These are phyloP conservation scores for Fusarium sp. DNA, from an alignment of 2,329 filamentous ascomycete genomes.

Conservation along the genomic window DNA sequence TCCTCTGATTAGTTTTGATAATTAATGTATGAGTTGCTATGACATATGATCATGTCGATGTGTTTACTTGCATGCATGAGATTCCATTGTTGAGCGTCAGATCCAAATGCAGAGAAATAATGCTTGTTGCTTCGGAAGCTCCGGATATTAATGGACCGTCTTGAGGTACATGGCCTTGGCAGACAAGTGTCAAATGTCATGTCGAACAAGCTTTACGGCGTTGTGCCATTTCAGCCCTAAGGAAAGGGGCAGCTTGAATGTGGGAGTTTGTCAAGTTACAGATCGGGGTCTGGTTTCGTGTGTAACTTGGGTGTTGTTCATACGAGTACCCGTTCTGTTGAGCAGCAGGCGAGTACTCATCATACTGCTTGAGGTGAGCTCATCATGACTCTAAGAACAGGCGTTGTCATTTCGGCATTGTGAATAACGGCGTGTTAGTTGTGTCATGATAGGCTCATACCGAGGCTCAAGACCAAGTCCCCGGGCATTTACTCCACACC, in stretches of 20 bases:
- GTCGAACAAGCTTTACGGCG: constrained; percentile 30
- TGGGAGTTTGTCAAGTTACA: neutral
- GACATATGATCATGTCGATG: neutral
- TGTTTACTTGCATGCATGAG: neutral
- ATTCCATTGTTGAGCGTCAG: neutral
- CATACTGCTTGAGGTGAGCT: neutral
- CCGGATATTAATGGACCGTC: constrained; percentile 16
- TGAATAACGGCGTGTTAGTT: neutral
- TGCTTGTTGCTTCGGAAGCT: constrained; percentile 17
- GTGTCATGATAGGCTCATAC: constrained; percentile 3
- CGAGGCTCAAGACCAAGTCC: neutral
- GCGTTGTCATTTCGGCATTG: neutral
- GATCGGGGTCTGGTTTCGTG: neutral
- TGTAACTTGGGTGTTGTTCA: neutral
- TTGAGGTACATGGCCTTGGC: neutral
- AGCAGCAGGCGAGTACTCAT: neutral
- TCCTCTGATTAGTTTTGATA: constrained; percentile 29
- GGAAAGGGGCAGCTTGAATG: constrained; percentile 12
- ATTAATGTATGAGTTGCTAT: constrained; percentile 34
- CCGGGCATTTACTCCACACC: neutral
- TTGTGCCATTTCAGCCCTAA: constrained; percentile 25
- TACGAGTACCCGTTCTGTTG: neutral
- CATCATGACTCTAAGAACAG: neutral
- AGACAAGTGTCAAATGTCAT: neutral
- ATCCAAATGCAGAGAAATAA: neutral